Evolutionary conservation across 176 grass and related monocot species (phyloP), one percentile per base, ranked within the genome.

Genomic region (Oryza longistaminata): DNA sequence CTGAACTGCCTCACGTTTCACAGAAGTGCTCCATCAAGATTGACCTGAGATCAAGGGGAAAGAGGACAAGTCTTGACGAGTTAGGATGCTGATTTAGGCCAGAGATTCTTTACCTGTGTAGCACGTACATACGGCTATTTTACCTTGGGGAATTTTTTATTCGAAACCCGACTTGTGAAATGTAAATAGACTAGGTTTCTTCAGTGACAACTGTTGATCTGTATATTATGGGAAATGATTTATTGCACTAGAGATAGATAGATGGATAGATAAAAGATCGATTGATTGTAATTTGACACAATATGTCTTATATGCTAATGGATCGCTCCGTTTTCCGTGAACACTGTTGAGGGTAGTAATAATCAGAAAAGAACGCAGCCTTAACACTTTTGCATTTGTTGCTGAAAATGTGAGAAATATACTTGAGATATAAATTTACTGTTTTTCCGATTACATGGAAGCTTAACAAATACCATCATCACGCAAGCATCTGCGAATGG

Each of bases 1-100:
- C 96, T 29, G 81, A 77, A 13, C 75, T 95, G 24, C 85, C 91
- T 21, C 96, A 92, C 44, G 34, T 93, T 25, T 87, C 85, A 37
- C 89, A 98, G 14, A 93, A 84, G 77, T 98, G 96, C 75, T 92
- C 93, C 71, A 73, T 95, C 60, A 88, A 85, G 68, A 69, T 94
- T 46, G 62, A 68, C 58, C 62, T 78, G 76, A 71, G 65, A 62
- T 71, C 89, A 6, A 85, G 78, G 81, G 60, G n/a, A 44, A 79
- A 42, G 7, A 83, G 15, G 48, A 29, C 74, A 69, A 74, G 61
- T 17, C 35, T 83, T 62, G 74, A 64, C 9, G 88, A 82, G 78
- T 12, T 83, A 70, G 80, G 61, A 24, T 90, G 88, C 80, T 90
- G 79, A 90, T 85, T 35, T 58, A 14, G 69, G 9, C 15, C 17